Percentiles rank a stretch among this genome's conserved stretches.
phyloP scores from a whole-genome alignment of 768 basidiomycete genomes.

The Roridomyces roridus region DNA sequence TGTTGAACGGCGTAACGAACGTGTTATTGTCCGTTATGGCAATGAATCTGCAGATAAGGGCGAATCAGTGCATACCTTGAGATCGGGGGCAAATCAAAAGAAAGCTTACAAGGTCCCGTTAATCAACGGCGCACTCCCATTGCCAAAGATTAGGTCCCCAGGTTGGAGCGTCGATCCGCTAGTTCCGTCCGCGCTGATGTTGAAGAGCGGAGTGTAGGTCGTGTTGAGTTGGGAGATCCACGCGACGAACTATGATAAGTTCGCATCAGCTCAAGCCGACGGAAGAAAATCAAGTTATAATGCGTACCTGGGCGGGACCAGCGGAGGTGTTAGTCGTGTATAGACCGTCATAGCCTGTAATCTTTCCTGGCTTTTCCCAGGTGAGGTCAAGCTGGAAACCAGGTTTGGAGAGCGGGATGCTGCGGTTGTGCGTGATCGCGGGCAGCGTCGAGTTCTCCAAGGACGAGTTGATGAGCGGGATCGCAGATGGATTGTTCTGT shows the following conservation, averaged over 20 bases:
- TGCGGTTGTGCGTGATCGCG: constrained; percentile 61
- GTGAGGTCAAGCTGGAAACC: constrained; percentile 51
- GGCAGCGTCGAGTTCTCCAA: constrained; percentile 47
- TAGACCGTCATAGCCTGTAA: constrained; percentile 52
- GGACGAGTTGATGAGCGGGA: constrained; percentile 27
- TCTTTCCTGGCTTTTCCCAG: constrained; percentile 64
- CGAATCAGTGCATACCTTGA: neutral
- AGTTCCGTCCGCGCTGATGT: constrained; percentile 40
- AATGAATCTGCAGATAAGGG: constrained; percentile 44
- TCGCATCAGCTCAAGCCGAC: too few relatives aligned
- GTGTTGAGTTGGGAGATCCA: constrained; percentile 69
- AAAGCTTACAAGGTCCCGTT: constrained; percentile 58
- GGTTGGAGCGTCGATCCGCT: constrained; percentile 58
- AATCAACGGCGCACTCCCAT: constrained; percentile 44
- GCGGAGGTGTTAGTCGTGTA: constrained; percentile 59
- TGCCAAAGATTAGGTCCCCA: constrained; percentile 50
- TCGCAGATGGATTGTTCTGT: constrained; percentile 42
- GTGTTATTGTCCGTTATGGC: constrained; percentile 54
- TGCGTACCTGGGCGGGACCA: constrained; percentile 44
- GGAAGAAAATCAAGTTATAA: neutral
- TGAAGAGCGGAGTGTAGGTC: constrained; percentile 57
- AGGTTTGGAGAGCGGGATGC: constrained; percentile 48
- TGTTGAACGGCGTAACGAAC: constrained; percentile 64
- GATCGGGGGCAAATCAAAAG: neutral
- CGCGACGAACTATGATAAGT: constrained; percentile 60